Percentiles rank a stretch among this genome's conserved stretches.
These are phyloP conservation scores for Metschnikowia similis DNA, from an alignment of 805 yeast species.

Conservation along the genomic window DNA sequence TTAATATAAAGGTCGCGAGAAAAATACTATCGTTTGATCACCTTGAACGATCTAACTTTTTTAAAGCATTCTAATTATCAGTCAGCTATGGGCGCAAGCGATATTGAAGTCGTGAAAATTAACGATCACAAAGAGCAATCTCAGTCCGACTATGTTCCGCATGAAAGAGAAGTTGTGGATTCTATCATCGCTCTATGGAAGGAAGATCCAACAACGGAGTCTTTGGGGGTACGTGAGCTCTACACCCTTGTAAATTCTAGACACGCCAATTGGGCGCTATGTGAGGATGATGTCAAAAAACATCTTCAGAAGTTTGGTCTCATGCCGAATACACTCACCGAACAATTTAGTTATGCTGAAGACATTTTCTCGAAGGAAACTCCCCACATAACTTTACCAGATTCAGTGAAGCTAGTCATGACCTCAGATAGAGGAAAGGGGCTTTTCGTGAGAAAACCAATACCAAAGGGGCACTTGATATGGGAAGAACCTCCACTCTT, in stretches of 20 bases:
- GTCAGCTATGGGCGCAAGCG: neutral
- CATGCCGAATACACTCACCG: conserved; percentile 26
- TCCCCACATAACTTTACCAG: conserved; percentile 41
- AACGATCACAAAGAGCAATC: conserved; percentile 27
- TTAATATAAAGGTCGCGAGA: neutral
- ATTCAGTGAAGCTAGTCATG: conserved; percentile 41
- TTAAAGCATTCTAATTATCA: neutral
- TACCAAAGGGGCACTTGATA: conserved; percentile 48
- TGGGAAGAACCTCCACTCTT: conserved; percentile 62
- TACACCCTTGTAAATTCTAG: conserved; percentile 45
- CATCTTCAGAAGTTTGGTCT: conserved; percentile 56
- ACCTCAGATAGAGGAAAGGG: conserved; percentile 60
- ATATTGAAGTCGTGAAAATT: conserved; percentile 33
- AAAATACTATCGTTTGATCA: neutral
- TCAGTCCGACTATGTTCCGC: conserved; percentile 42
- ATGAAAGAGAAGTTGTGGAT: conserved; percentile 54
- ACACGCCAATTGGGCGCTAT: conserved; percentile 60
- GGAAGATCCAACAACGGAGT: conserved; percentile 58
- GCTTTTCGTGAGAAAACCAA: conserved; percentile 46
- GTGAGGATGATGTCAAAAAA: conserved; percentile 52
- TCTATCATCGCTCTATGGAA: conserved; percentile 66
- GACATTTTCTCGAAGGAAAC: conserved; percentile 51
- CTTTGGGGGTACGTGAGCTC: conserved; percentile 51
- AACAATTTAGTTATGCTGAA: conserved; percentile 47
- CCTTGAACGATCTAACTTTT: neutral